These are phyloP conservation scores for Hordeum marinum DNA, from an alignment of 176 grass and related monocot species.

Conservation along the genomic window DNA sequence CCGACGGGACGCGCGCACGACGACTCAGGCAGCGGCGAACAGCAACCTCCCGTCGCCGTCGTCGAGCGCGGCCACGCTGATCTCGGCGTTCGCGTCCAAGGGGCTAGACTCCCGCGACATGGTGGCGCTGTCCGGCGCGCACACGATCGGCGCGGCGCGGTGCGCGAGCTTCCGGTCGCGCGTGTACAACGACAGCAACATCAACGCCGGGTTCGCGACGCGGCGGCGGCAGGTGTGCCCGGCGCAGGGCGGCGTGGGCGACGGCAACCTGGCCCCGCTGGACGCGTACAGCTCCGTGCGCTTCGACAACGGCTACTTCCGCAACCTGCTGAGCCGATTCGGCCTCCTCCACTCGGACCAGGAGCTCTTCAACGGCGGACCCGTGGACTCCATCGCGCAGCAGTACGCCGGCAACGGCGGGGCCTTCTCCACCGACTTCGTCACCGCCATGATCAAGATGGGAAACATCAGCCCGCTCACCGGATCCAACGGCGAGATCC, in stretches of 20 bases:
- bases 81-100: slow-evolving; percentile 52
- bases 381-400: slow-evolving; percentile 35
- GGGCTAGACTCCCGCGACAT: slow-evolving; percentile 65
- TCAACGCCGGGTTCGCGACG: slow-evolving; percentile 41
- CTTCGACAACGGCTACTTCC: slow-evolving; percentile 80
- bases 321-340: slow-evolving; percentile 27
- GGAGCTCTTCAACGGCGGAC: slow-evolving; percentile 56
- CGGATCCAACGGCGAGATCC: slow-evolving; percentile 56
- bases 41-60: slow-evolving; percentile 57
- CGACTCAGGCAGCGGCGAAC: slow-evolving; percentile 65
- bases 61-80: slow-evolving; percentile 34
- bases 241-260: slow-evolving; percentile 27
- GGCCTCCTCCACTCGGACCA: slow-evolving; percentile 72
- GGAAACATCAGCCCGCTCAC: slow-evolving; percentile 62
- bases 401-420: slow-evolving; percentile 37
- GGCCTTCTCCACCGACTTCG: slow-evolving; percentile 47
- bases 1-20: slow-evolving; percentile 55
- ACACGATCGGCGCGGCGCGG: slow-evolving; percentile 72
- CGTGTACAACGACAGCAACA: slow-evolving; percentile 70
- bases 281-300: slow-evolving; percentile 29
- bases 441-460: slow-evolving; percentile 58
- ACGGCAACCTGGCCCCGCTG: slow-evolving; percentile 51
- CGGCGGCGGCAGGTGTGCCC: slow-evolving; percentile 34
- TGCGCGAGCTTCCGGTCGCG: slow-evolving; percentile 59
- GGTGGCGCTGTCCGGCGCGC: slow-evolving; percentile 78